Evolutionary conservation across 2,329 filamentous ascomycete genomes (phyloP).

Genomic region (Aureobasidium sp.): DNA sequence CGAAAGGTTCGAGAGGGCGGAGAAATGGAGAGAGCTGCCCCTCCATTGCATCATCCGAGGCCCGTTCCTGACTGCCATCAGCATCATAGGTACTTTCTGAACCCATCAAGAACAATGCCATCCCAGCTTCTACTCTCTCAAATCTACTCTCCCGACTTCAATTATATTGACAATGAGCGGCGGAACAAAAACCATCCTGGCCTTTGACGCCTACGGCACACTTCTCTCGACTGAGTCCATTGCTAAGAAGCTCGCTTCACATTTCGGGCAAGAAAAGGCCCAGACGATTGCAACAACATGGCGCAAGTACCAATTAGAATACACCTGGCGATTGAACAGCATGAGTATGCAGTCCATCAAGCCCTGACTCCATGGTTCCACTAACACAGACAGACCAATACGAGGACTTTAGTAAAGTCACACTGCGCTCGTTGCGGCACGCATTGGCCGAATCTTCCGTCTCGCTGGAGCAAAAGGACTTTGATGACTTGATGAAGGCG

Average conservation of each 20-base stretch:
- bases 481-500: conserved; percentile 50
- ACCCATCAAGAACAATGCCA: not conserved
- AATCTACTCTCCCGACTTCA: not conserved
- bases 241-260: conserved; percentile 48
- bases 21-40: not conserved
- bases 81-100: not conserved
- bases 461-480: conserved; percentile 38
- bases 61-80: not conserved
- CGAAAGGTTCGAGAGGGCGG: not conserved
- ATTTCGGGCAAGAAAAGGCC: conserved; percentile 54
- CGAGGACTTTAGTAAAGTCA: conserved; percentile 57
- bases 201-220: conserved; percentile 71
- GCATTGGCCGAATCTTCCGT: conserved; percentile 53
- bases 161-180: not conserved
- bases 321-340: conserved; percentile 68
- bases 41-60: conserved; percentile 13
- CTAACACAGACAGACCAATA: conserved; percentile 46
- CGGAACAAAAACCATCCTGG: conserved; percentile 44
- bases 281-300: conserved; percentile 53
- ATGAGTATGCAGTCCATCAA: conserved; percentile 51
- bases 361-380: not conserved
- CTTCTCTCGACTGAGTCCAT: conserved; percentile 67
- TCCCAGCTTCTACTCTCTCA: too few species aligned
- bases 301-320: conserved; percentile 67
- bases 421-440: conserved; percentile 54